Evolutionary conservation across 2,329 filamentous ascomycete genomes (phyloP), one percentile per base, ranked within the genome.

Genomic region (Stagonosporopsis rhizophila): DNA sequence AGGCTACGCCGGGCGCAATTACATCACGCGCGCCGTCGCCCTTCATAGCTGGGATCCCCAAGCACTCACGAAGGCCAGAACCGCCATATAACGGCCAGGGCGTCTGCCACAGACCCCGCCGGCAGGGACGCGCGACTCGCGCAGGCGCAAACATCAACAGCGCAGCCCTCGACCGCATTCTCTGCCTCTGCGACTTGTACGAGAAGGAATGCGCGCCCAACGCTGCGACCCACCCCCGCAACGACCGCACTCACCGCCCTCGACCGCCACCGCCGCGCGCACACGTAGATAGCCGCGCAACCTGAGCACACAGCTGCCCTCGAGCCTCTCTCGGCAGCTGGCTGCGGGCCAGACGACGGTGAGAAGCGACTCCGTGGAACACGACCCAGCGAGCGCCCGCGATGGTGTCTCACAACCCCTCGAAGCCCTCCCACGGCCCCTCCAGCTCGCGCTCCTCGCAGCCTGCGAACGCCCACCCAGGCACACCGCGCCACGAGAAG

Each of bases 391-490:
- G 41, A 32, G 46, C 44, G 42, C 32, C 52, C 35, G 45, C 51
- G 17, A 71, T 71, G 68, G 68, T 70, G 54, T 68, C 66, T 51
- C 60, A 70, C 48, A 51, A 45, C 52, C 59, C 67, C 30, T 53
- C 62, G 38, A 68, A 67, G 44, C 46, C 60, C 38, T 54, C 60
- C 12, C 64, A 66, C 45, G 56, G 56, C 19, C 40, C 56, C 53
- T 65, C 71, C 47, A 68, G 66, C 52, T 69, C 69, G 54, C 69
- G 70, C 57, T 58, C 65, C 46, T 68, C 65, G 46, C 69, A 67
- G 48, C 56, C 65, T 52, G 40, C 58, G 9, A 44, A 20, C 42
- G 52, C 64, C 25, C 52, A 54, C 54, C 50, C 68, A 27, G 64
- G 49, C 54, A 66, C 66, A 15, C 61, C 70, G 28, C 60, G 56